Percentiles rank a stretch among this genome's conserved stretches.
Evolutionary conservation across 2,329 filamentous ascomycete genomes (phyloP).

Genomic region (Zarea fungicola): DNA sequence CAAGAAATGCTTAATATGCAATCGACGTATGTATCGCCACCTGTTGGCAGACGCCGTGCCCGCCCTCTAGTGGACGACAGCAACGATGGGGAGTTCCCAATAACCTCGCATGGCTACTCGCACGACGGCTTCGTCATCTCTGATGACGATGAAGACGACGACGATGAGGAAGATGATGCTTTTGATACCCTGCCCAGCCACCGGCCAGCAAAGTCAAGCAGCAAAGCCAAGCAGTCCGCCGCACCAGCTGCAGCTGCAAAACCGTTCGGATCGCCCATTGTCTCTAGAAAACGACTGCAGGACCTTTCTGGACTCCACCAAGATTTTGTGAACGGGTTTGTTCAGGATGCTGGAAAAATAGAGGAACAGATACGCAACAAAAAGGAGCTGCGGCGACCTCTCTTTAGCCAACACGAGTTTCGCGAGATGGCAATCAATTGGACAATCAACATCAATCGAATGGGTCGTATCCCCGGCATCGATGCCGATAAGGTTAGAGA

Average conservation of each 20-base stretch:
- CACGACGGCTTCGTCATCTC: slow-evolving; percentile 46
- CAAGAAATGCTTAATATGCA: slow-evolving; percentile 36
- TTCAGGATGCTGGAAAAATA: slow-evolving; percentile 53
- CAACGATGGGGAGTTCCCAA: slow-evolving; percentile 31
- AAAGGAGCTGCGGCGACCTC: slow-evolving; percentile 49
- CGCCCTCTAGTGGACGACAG: slow-evolving; percentile 22
- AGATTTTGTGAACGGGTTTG: slow-evolving; percentile 60
- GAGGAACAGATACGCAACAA: slow-evolving; percentile 58
- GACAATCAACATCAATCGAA: slow-evolving; percentile 55
- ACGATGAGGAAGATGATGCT: slow-evolving; percentile 37
- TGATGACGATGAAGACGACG: slow-evolving; percentile 30
- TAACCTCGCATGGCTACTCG: slow-evolving; percentile 42
- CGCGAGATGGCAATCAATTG: slow-evolving; percentile 69
- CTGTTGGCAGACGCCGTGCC: slow-evolving; percentile 33
- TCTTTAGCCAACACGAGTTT: slow-evolving; percentile 66
- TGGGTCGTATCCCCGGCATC: slow-evolving; percentile 60
- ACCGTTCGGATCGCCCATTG: slow-evolving; percentile 53
- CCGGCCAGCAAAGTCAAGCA: slow-evolving; percentile 32
- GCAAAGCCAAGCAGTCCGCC: slow-evolving; percentile 9
- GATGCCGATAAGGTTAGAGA: slow-evolving; percentile 55
- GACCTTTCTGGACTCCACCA: slow-evolving; percentile 55
- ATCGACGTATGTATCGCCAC: slow-evolving; percentile 49
- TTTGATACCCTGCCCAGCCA: slow-evolving; percentile 40
- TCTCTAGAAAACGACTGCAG: slow-evolving; percentile 47
- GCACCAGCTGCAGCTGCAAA: slow-evolving; percentile 14